Percentiles rank a stretch among this genome's conserved stretches.
Evolutionary conservation across 257 asterid genomes (phyloP).

Genomic region (Cruciata laevipes): DNA sequence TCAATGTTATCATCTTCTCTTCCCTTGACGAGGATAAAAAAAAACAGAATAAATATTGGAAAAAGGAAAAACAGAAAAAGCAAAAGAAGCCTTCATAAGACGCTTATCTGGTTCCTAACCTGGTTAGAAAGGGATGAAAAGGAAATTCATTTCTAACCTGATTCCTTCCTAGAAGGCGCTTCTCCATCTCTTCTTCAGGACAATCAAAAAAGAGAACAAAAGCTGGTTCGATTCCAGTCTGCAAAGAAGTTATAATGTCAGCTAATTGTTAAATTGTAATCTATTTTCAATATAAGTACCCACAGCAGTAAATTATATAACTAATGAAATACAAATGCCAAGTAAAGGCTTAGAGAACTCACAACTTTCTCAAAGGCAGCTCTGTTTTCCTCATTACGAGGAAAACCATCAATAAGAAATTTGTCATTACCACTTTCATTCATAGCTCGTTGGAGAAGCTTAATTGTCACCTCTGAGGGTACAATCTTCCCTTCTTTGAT

Average conservation of each 20-base stretch:
- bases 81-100: neutral
- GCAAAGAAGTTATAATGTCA: conserved; percentile 7
- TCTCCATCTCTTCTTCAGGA: conserved; percentile 44
- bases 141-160: conserved; percentile 22
- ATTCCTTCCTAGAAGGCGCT: conserved; percentile 35
- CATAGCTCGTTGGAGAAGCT: conserved; percentile 73
- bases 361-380: conserved; percentile 78
- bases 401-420: conserved; percentile 94
- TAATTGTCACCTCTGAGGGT: conserved; percentile 83
- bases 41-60: neutral
- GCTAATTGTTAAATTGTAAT: neutral
- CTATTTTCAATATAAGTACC: neutral
- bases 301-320: neutral
- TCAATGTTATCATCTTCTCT: conserved; percentile 49
- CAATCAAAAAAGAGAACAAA: conserved; percentile 47
- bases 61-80: neutral
- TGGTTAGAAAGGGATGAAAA: neutral
- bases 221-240: conserved; percentile 82
- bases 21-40: conserved; percentile 25
- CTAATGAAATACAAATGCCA: neutral
- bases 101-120: too few species aligned
- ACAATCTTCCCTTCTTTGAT: conserved; percentile 87
- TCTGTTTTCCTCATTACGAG: conserved; percentile 93
- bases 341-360: conserved; percentile 22
- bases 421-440: conserved; percentile 63